A percentile compares a stretch with the other conserved stretches of the same genome.
These are phyloP conservation scores for Filobasidium wieringae DNA, from an alignment of 768 basidiomycete species.

Conservation along the genomic window DNA sequence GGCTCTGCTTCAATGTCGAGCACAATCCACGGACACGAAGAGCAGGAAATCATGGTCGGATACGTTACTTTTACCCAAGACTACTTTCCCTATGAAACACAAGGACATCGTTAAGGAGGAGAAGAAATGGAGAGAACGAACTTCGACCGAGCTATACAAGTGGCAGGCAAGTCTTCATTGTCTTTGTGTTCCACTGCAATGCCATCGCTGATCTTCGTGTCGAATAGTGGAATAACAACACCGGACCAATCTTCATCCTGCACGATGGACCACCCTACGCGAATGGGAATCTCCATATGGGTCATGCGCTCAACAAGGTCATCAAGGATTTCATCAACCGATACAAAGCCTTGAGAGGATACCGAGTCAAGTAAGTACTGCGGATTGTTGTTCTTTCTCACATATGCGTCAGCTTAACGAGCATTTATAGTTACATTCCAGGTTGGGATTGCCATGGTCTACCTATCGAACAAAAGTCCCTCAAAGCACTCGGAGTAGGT, in stretches of 20 bases:
- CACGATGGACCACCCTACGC: conserved; percentile 98
- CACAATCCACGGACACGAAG: neutral
- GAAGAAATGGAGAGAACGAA: conserved; percentile 48
- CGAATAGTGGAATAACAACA: conserved; percentile 53
- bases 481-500: conserved; percentile 58
- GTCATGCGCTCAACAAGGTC: conserved; percentile 92
- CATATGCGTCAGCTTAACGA: neutral
- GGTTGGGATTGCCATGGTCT: conserved; percentile 99
- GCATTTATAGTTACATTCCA: conserved; percentile 61
- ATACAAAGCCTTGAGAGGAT: conserved; percentile 65
- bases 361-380: conserved; percentile 61
- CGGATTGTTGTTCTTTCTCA: neutral
- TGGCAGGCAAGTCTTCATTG: conserved; percentile 40
- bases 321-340: conserved; percentile 92
- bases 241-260: conserved; percentile 63
- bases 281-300: conserved; percentile 90
- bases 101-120: conserved; percentile 54
- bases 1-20: neutral
- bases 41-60: conserved; percentile 31
- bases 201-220: neutral
- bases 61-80: conserved; percentile 71
- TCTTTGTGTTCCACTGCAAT: neutral
- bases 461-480: conserved; percentile 88
- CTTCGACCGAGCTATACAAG: conserved; percentile 61
- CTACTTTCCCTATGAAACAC: conserved; percentile 61